These are phyloP conservation scores for Nemania sp. DNA, from an alignment of 2,329 filamentous ascomycete species.

Conservation along the genomic window DNA sequence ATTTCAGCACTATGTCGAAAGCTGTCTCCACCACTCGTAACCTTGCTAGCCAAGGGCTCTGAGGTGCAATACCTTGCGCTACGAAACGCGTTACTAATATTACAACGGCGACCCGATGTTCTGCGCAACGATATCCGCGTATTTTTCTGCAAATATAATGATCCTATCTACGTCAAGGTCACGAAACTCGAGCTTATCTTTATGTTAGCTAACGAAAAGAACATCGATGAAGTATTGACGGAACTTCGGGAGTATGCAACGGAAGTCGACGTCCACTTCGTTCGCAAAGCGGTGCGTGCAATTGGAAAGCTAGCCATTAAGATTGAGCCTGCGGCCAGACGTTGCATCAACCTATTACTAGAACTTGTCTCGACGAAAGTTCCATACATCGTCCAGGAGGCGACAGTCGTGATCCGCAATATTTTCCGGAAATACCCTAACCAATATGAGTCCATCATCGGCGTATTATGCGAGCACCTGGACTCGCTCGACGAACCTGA, in stretches of 20 bases:
- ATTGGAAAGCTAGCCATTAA: slow-evolving; percentile 99
- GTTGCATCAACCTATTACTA: slow-evolving; percentile 92
- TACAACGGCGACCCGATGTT: slow-evolving; percentile 93
- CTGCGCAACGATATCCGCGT: slow-evolving; percentile 96
- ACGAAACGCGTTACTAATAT: slow-evolving; percentile 90
- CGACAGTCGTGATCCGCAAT: slow-evolving; percentile 97
- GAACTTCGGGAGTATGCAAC: slow-evolving; percentile 97
- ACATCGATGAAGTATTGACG: slow-evolving; percentile 94
- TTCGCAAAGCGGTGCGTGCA: slow-evolving; percentile 94
- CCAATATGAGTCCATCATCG: slow-evolving; percentile 97
- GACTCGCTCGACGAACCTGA: slow-evolving; percentile 97
- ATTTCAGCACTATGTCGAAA: slow-evolving; percentile 90
- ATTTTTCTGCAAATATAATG: slow-evolving; percentile 99
- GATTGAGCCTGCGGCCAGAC: slow-evolving; percentile 90
- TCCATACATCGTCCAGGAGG: slow-evolving; percentile 98
- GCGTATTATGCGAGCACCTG: slow-evolving; percentile 93
- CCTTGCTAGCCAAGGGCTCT: slow-evolving; percentile 92
- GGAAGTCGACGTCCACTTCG: slow-evolving; percentile 98
- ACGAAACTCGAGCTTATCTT: slow-evolving; percentile 99
- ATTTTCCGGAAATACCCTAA: slow-evolving; percentile 99
- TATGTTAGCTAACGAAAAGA: slow-evolving; percentile 95
- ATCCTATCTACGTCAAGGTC: slow-evolving; percentile 99
- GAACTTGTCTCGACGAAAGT: slow-evolving; percentile 98
- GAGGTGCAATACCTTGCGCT: slow-evolving; percentile 98
- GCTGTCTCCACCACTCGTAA: slow-evolving; percentile 93